phyloP scores from a whole-genome alignment of 2,329 filamentous ascomycete species.

The Colletotrichum phormii region DNA sequence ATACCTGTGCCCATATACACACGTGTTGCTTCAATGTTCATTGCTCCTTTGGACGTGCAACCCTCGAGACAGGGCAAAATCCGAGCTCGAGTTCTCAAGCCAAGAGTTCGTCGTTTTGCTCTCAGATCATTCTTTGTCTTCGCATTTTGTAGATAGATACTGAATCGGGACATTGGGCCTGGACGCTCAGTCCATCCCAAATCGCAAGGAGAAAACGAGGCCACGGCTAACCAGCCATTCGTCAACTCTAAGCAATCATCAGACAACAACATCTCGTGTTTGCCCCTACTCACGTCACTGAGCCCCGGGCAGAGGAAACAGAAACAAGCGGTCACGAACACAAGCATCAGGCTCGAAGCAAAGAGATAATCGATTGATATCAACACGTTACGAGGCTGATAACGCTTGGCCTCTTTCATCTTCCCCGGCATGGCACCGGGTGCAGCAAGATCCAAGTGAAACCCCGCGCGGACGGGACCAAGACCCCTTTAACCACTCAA shows the following conservation, averaged over 20 bases:
- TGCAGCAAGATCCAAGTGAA: not conserved
- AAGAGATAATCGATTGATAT: not conserved
- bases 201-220: not conserved
- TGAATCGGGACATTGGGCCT: not conserved
- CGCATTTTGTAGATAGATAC: not conserved
- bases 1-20: not conserved
- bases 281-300: not conserved
- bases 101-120: not conserved
- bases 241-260: not conserved
- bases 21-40: not conserved
- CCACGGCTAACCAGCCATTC: not conserved
- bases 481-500: not conserved
- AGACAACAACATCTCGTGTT: not conserved
- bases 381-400: not conserved
- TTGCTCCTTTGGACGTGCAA: not conserved
- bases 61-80: not conserved
- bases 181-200: not conserved
- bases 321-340: not conserved
- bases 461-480: conserved; percentile 2
- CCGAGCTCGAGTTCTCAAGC: not conserved
- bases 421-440: not conserved
- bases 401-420: not conserved
- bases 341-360: not conserved
- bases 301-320: not conserved
- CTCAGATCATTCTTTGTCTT: not conserved